Percentiles rank a stretch among this genome's conserved stretches.
Evolutionary conservation across 148 eudicot genomes (phyloP).

Genomic region (Rhododendron williamsianum): DNA sequence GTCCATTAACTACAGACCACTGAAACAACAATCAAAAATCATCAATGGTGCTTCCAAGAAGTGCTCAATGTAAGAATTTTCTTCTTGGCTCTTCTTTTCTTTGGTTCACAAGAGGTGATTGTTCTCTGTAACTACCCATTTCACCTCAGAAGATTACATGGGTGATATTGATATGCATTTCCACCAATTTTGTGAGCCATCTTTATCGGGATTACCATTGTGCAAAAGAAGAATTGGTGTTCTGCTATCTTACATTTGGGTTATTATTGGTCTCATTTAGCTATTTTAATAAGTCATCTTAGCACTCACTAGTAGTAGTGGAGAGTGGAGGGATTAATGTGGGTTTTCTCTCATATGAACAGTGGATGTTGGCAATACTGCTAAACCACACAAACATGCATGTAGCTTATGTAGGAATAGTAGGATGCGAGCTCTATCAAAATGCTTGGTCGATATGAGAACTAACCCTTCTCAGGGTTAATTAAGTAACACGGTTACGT

Average conservation of each 20-base stretch:
- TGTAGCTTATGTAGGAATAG: not conserved
- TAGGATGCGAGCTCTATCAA: too few species aligned
- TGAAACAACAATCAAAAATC: constrained; percentile 15
- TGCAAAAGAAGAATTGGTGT: not conserved
- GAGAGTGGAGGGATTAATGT: not conserved
- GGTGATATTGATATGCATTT: not conserved
- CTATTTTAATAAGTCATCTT: not conserved
- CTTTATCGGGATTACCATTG: not conserved
- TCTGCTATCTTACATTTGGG: not conserved
- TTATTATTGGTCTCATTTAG: not conserved
- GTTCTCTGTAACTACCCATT: not conserved
- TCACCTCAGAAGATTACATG: not conserved
- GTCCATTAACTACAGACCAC: constrained; percentile 26
- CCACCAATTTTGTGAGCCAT: not conserved
- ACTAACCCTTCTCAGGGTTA: not conserved
- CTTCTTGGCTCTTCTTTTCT: constrained; percentile 7
- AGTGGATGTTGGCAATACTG: not conserved
- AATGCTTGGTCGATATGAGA: not conserved
- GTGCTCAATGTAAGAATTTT: constrained; percentile 18
- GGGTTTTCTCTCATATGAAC: not conserved
- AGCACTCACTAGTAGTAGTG: not conserved
- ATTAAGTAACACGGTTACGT: too few species aligned
- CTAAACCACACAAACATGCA: not conserved
- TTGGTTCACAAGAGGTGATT: not conserved
- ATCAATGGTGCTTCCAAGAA: constrained; percentile 4